phyloP scores from a whole-genome alignment of 2,329 filamentous ascomycete genomes.

The Colletotrichum truncatum region DNA sequence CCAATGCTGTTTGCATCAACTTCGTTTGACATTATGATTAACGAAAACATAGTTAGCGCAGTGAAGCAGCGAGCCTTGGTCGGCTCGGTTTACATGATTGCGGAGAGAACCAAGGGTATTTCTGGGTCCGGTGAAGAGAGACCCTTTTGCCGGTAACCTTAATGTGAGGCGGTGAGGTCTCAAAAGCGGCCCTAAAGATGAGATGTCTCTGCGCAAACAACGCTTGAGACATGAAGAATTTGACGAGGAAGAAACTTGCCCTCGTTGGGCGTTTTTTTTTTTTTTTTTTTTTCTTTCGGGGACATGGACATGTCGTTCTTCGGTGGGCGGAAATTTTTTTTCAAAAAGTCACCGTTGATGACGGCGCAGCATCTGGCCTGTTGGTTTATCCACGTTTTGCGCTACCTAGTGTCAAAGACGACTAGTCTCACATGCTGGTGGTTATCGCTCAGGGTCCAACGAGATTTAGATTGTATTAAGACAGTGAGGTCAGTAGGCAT shows the following conservation, averaged over 20 bases:
- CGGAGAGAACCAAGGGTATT: conserved; percentile 1
- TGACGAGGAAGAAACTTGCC: background rate
- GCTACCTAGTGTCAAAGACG: background rate
- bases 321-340: no score
- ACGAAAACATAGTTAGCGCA: background rate
- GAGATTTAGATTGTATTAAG: conserved; percentile 5
- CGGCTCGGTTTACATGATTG: background rate
- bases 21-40: background rate
- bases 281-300: no score
- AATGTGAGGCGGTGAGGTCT: background rate
- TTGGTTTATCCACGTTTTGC: background rate
- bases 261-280: no score
- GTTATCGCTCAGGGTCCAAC: conserved; percentile 23
- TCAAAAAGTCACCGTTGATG: background rate
- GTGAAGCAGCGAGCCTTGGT: background rate
- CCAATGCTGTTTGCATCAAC: background rate
- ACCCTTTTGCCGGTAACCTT: background rate
- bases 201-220: background rate
- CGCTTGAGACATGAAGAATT: background rate
- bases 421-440: conserved; percentile 11
- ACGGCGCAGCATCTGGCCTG: background rate
- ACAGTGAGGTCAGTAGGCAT: conserved; percentile 7
- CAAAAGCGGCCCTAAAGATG: background rate
- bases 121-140: background rate
- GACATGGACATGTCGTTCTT: no score